Conservation (phyloP, 148 eudicot genomes). For the Rheum nobile region DNA sequence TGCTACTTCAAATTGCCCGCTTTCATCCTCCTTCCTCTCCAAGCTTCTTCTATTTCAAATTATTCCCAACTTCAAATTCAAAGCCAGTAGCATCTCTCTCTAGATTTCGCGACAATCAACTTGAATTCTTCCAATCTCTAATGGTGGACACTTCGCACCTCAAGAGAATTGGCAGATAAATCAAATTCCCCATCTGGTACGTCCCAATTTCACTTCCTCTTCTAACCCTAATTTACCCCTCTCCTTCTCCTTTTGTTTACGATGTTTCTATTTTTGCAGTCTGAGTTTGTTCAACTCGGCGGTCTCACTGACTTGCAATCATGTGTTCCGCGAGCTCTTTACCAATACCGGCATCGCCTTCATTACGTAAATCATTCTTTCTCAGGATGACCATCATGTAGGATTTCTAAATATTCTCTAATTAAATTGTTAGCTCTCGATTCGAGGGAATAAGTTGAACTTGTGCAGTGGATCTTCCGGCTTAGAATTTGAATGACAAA, state of each 20-base stretch:
- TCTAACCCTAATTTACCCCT: not conserved
- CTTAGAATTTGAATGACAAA: no score
- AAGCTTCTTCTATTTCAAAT: conserved; percentile 12
- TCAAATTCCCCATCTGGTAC: conserved; percentile 89
- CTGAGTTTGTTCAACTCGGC: conserved; percentile 63
- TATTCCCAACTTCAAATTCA: not conserved
- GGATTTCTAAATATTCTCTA: not conserved
- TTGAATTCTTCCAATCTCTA: conserved; percentile 1
- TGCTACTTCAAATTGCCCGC: conserved; percentile 14
- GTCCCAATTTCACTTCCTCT: not conserved
- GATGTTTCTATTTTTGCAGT: conserved; percentile 24
- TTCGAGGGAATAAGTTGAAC: not conserved
- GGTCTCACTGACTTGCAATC: conserved; percentile 78
- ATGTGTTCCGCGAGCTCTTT: conserved; percentile 88
- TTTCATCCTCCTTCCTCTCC: conserved; percentile 26
- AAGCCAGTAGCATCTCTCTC: no score
- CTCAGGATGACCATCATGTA: conserved; percentile 97
- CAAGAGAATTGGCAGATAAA: conserved; percentile 67
- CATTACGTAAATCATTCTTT: conserved; percentile 79
- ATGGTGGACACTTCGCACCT: conserved; percentile 58
- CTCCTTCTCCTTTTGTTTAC: not conserved
- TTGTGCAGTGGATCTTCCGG: not conserved
- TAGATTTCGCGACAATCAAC: not conserved
- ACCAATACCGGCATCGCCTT: conserved; percentile 44
- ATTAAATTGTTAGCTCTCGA: not conserved